Evolutionary conservation across 1,284 basidiomycete species (phyloP).

Genomic region (Ganoderma sinense): DNA sequence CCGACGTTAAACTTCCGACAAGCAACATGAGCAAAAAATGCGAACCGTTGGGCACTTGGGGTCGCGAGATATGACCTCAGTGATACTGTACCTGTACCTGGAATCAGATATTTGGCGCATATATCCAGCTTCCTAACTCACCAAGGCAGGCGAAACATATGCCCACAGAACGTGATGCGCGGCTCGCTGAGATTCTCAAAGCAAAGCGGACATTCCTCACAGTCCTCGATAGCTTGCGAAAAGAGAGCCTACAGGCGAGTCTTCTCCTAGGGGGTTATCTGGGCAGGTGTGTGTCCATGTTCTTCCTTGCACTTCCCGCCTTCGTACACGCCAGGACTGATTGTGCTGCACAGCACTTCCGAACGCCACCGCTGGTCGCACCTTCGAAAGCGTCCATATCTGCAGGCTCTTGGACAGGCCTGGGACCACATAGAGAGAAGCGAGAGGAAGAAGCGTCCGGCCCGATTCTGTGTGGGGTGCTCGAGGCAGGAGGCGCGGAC

Average conservation of each 20-base stretch:
- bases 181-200: conserved; percentile 72
- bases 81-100: conserved; percentile 62
- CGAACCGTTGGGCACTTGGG: conserved; percentile 82
- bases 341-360: conserved; percentile 90
- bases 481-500: conserved; percentile 73
- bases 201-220: conserved; percentile 87
- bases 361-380: conserved; percentile 93
- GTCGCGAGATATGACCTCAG: conserved; percentile 70
- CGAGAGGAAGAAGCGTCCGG: conserved; percentile 78
- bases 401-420: conserved; percentile 85
- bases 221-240: conserved; percentile 78
- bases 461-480: conserved; percentile 56
- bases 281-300: conserved; percentile 45
- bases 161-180: conserved; percentile 82
- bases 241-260: conserved; percentile 69
- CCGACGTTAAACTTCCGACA: conserved; percentile 7
- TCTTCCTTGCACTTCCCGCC: conserved; percentile 69
- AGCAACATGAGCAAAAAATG: neutral
- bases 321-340: conserved; percentile 81
- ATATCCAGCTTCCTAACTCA: conserved; percentile 40
- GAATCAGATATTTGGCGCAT: conserved; percentile 4
- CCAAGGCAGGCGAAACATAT: conserved; percentile 82
- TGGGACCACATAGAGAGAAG: conserved; percentile 85
- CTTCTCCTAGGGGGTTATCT: conserved; percentile 58
- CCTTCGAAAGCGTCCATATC: conserved; percentile 96